Evolutionary conservation across 2,329 filamentous ascomycete genomes (phyloP), one percentile per base, ranked within the genome.

Genomic region (Hymenoscyphus fructigenus): DNA sequence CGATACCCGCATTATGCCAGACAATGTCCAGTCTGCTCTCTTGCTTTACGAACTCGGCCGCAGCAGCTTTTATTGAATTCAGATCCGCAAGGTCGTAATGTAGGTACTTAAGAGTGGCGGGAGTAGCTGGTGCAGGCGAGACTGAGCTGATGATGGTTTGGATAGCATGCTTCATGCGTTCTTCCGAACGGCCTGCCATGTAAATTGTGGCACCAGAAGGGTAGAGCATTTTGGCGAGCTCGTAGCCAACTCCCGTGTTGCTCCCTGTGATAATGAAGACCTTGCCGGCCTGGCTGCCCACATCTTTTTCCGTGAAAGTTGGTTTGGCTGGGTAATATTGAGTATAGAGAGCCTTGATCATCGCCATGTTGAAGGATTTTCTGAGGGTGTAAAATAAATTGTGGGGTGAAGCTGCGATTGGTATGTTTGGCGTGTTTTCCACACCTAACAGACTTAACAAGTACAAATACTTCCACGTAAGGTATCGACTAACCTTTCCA

Each of bases 131-230:
- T 7, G 57, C 36, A 15, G 53, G 23, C 0, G 67, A 67, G 2
- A 65, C 57, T 0, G 67, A 60, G 55, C 74, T n/a, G n/a, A n/a
- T 74, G 67, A 82, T 79, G 3, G 72, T 66, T 4, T 70, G 63
- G 59, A 82, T 81, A 5, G 78, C 78, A 1, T 59, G 64, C 12
- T 66, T 64, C 4, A 76, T 76, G 65, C 79, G 80, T n/a, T 71
- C 67, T 62, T 78, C 71, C 1, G 76, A 77, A 28, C 80, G 76
- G 10, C 75, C 76, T 17, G 76, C 75, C n/a, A 81, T 70, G 65
- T 79, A 82, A 36, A 82, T 78, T 34, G 72, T 79, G 47, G 75
- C 80, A 62, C 77, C 76, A 32, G 76, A 73, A 20, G 64, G 61
- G 68, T 78, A 80, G 34, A 80, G 75, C 20, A 79, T 74, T 7